Conservation (phyloP, 129 eudicot species). For the Saposhnikovia divaricata region DNA sequence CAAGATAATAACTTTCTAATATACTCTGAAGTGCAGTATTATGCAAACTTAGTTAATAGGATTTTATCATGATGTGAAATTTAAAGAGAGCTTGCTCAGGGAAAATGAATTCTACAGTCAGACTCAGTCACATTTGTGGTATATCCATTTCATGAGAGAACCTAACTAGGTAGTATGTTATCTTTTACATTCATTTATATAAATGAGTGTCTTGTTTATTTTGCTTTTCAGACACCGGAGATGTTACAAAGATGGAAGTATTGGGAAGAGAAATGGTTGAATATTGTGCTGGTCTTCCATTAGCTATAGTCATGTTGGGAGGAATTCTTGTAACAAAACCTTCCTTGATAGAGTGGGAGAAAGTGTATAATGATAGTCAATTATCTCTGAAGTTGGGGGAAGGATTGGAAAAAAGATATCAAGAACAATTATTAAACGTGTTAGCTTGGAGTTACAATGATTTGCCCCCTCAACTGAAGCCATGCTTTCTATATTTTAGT, state of each 20-base stretch:
- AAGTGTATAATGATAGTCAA: neutral
- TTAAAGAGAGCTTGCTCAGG: no score
- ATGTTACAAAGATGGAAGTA: neutral
- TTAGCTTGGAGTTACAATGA: slow-evolving; percentile 17
- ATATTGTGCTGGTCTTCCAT: neutral
- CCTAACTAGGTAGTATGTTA: no score
- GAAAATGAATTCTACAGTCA: no score
- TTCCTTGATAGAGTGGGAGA: neutral
- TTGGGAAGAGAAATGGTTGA: neutral
- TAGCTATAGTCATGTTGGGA: neutral
- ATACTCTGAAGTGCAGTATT: no score
- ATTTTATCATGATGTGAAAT: no score
- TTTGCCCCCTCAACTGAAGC: slow-evolving; percentile 19
- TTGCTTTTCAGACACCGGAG: neutral
- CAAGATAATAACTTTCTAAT: no score
- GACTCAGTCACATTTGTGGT: no score
- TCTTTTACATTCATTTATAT: no score
- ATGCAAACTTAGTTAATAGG: no score
- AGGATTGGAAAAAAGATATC: neutral
- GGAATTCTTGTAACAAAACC: neutral
- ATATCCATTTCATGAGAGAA: no score
- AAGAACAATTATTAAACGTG: neutral
- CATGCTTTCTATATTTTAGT: slow-evolving; percentile 18
- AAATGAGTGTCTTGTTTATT: neutral
- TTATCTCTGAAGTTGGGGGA: neutral